A percentile compares a stretch with the other conserved stretches of the same genome.
Conservation (phyloP, 805 yeast species). For the Clavispora vitiphila region DNA sequence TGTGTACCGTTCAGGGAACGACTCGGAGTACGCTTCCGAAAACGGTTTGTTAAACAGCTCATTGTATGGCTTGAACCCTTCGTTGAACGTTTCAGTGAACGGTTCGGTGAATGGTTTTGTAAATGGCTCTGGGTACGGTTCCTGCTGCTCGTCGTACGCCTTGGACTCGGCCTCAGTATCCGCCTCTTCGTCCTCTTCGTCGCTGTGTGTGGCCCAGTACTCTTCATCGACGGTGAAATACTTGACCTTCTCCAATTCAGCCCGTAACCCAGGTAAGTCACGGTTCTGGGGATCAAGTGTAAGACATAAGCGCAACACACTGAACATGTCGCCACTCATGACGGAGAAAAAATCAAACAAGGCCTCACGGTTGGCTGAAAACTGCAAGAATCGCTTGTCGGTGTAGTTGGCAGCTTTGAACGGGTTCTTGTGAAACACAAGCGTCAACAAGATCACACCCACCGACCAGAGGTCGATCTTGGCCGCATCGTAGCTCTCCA, state of each 20-base stretch:
- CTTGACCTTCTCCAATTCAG: conserved; percentile 54
- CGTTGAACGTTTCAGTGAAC: neutral
- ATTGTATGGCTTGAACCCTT: neutral
- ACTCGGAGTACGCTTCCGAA: neutral
- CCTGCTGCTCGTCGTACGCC: neutral
- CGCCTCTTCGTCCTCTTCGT: conserved; percentile 41
- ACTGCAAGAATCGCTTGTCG: conserved; percentile 80
- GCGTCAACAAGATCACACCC: conserved; percentile 76
- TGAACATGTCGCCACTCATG: conserved; percentile 80
- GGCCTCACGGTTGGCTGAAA: conserved; percentile 83
- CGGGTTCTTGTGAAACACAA: conserved; percentile 86
- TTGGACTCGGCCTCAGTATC: conserved; percentile 20
- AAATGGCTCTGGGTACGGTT: neutral
- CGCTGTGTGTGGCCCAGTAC: conserved; percentile 37
- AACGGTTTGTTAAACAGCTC: neutral
- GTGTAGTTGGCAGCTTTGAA: conserved; percentile 74
- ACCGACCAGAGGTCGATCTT: conserved; percentile 87
- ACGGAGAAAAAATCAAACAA: conserved; percentile 87
- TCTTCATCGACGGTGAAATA: conserved; percentile 80
- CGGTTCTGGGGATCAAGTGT: conserved; percentile 87
- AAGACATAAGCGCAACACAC: conserved; percentile 71
- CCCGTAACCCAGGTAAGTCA: conserved; percentile 54
- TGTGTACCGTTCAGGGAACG: neutral
- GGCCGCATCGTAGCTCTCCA: conserved; percentile 67
- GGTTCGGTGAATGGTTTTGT: neutral